Evolutionary conservation across 1,139 yeast species (phyloP).

Genomic region (Hyphopichia burtonii): DNA sequence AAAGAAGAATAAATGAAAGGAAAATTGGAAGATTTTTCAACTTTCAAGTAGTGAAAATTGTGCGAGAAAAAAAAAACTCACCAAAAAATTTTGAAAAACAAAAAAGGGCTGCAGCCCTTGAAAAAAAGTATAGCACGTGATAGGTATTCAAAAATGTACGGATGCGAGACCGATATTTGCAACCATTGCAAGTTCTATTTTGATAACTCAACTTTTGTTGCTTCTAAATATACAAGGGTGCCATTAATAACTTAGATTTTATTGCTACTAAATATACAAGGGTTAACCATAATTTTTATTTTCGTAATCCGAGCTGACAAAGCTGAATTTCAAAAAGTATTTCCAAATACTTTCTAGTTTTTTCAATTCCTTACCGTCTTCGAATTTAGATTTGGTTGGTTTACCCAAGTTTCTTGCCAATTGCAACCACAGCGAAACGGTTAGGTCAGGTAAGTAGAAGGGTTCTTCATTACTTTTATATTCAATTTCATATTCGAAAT

Average conservation of each 20-base stretch:
- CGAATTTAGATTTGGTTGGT: conserved; percentile 19
- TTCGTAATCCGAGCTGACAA: conserved; percentile 64
- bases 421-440: conserved; percentile 60
- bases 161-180: too few species aligned
- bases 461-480: conserved; percentile 64
- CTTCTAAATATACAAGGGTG: too few species aligned
- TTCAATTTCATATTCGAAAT: conserved; percentile 61
- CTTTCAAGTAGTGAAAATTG: not conserved
- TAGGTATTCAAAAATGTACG: too few species aligned
- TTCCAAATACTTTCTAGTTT: conserved; percentile 40
- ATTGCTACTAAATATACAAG: too few species aligned
- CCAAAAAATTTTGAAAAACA: not conserved
- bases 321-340: conserved; percentile 49
- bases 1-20: conserved; percentile 2
- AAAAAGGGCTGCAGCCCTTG: too few species aligned
- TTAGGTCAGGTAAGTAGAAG: conserved; percentile 53
- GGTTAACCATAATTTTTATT: conserved; percentile 36
- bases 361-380: conserved; percentile 8
- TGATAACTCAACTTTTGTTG: too few species aligned
- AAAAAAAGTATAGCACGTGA: too few species aligned
- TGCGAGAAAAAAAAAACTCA: not conserved
- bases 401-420: conserved; percentile 54
- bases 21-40: not conserved
- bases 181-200: too few species aligned
- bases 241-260: too few species aligned